Base-by-base conservation (phyloP, 352 stramenopile genomes). In the Phytopythium boreale region DNA sequence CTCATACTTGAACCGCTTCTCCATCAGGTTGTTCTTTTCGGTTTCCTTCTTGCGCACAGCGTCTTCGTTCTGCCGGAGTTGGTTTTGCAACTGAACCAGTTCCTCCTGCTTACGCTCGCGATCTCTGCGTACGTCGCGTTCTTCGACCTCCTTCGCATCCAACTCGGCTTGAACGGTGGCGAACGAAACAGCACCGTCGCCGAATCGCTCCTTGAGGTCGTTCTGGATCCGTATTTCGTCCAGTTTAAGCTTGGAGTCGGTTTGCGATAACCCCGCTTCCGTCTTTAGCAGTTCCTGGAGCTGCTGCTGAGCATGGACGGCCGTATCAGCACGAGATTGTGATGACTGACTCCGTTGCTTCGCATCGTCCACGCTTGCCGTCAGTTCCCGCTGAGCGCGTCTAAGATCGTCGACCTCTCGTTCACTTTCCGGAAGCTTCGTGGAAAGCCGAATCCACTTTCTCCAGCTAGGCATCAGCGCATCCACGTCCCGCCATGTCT, bases 401-500 rank as follows among this genome's bases (percentile, higher is more conserved):
- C 84, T 83, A n/a, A 90, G 68, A 12, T 58, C 62, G 34, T 89
- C 72, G 12, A 93, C 55, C 53, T 87, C 75, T 5, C 55, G 69
- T 22, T 66, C 83, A 27, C 80, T 88, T 11, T 71, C 49, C 20
- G 73, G 74, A 34, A 93, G 75, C 14, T 79, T 64, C 6, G 67
- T 61, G 31, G 89, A 78, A 15, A 94, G 46, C 15, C 66, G 66
- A 47, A 79, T 69, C 81, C 76, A 91, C 63, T 89, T 86, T 19
- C 72, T 70, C 82, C 82, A 92, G 56, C 70, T 87, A n/a, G 81
- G 83, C 65, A 92, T 84, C 6, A 76, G 79, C 19, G 60, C 59
- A 51, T 89, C 79, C 8, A 90, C 72, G 24, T 63, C 66, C 12
- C 85, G 92, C 74, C 88, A 82, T n/a, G 61, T 90, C 31, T 80